Conservation (phyloP, 148 eudicot species). For the Heliosperma pusillum region DNA sequence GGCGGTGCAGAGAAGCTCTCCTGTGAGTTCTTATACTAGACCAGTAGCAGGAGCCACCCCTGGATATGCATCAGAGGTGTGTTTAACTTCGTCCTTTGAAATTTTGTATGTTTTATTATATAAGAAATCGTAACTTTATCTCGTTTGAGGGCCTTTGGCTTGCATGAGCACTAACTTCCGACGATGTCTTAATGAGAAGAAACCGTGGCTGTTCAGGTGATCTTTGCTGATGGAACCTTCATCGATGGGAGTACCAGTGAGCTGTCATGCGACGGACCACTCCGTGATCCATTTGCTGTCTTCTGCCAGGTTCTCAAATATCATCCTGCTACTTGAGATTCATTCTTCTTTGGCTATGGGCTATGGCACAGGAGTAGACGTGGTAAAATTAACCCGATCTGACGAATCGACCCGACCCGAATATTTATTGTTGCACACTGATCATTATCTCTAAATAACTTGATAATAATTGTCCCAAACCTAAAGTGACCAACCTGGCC, state of each 20-base stretch:
- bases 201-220: conserved; percentile 47
- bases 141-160: neutral
- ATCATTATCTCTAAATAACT: too few relatives aligned
- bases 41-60: conserved; percentile 84
- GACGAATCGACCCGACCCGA: too few relatives aligned
- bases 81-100: neutral
- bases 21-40: conserved; percentile 78
- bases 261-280: conserved; percentile 95
- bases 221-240: conserved; percentile 96
- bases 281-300: conserved; percentile 82
- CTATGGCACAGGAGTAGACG: too few relatives aligned
- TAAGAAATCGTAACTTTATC: neutral
- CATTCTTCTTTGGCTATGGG: neutral
- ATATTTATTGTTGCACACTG: too few relatives aligned
- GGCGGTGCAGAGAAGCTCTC: conserved; percentile 94
- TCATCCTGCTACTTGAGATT: neutral
- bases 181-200: conserved; percentile 1
- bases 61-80: conserved; percentile 97
- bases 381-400: too few relatives aligned
- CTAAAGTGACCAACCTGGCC: too few relatives aligned
- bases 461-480: too few relatives aligned
- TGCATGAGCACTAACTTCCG: neutral
- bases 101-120: neutral
- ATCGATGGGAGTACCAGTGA: conserved; percentile 98
- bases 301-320: conserved; percentile 66